phyloP scores from a whole-genome alignment of 768 basidiomycete species.

The Mycena indigotica region DNA sequence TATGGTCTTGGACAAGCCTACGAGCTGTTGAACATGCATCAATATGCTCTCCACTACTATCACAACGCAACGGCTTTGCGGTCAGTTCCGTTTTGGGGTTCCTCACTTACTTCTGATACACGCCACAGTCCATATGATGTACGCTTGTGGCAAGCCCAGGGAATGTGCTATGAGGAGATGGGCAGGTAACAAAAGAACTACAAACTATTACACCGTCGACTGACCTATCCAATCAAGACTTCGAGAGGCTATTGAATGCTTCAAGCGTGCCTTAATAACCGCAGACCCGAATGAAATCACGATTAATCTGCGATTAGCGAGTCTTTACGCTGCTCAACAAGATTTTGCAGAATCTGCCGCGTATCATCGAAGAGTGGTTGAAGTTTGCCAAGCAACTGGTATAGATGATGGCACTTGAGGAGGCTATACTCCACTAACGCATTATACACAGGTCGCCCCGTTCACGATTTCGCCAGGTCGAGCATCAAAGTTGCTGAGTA shows the following conservation, averaged over 20 bases:
- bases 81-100: slow-evolving; percentile 42
- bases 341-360: slow-evolving; percentile 71
- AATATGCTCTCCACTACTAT: slow-evolving; percentile 95
- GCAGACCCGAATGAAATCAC: slow-evolving; percentile 76
- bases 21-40: slow-evolving; percentile 94
- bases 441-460: slow-evolving; percentile 63
- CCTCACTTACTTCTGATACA: background rate
- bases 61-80: slow-evolving; percentile 92
- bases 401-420: no score
- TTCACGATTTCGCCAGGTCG: slow-evolving; percentile 83
- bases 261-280: slow-evolving; percentile 84
- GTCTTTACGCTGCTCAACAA: slow-evolving; percentile 65
- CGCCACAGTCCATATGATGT: slow-evolving; percentile 89
- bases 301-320: slow-evolving; percentile 74
- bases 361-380: slow-evolving; percentile 80
- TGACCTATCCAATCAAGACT: slow-evolving; percentile 46
- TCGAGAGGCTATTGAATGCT: slow-evolving; percentile 88
- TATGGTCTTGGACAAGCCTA: slow-evolving; percentile 98
- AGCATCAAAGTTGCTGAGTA: slow-evolving; percentile 82
- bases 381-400: slow-evolving; percentile 69
- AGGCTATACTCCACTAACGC: no score
- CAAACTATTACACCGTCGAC: background rate
- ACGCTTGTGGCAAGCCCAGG: slow-evolving; percentile 94
- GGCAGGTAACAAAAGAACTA: slow-evolving; percentile 56
- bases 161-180: slow-evolving; percentile 91